These are phyloP conservation scores for Marasmius oreades DNA, from an alignment of 1,284 basidiomycete genomes.

Conservation along the genomic window DNA sequence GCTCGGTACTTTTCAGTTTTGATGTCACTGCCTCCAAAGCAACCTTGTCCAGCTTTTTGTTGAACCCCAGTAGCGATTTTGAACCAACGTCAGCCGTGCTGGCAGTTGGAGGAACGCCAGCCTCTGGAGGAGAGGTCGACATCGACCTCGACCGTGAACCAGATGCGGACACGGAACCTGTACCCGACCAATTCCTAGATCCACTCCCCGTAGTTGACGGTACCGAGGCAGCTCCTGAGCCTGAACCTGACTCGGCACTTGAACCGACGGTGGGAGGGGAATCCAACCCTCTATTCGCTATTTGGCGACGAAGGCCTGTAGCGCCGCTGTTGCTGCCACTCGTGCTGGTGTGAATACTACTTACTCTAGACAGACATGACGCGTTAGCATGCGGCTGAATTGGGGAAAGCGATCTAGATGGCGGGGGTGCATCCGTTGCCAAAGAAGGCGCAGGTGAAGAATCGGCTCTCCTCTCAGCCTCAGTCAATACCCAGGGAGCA, in stretches of 20 bases:
- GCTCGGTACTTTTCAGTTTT: not conserved
- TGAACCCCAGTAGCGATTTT: not conserved
- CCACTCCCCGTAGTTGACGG: not conserved
- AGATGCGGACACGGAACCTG: constrained; percentile 1
- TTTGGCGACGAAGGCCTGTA: not conserved
- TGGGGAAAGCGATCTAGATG: constrained; percentile 10
- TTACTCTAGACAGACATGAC: not conserved
- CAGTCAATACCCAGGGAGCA: not conserved
- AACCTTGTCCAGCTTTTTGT: constrained; percentile 4
- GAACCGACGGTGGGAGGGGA: not conserved
- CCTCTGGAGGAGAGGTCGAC: not conserved
- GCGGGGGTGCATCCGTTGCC: not conserved
- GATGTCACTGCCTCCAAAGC: not conserved
- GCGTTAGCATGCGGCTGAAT: not conserved
- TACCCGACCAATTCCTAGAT: not conserved
- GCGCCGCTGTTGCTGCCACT: not conserved
- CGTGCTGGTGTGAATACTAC: not conserved
- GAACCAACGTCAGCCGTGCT: not conserved
- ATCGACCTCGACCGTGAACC: constrained; percentile 7
- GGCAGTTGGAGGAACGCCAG: constrained; percentile 2
- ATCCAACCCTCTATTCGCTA: not conserved
- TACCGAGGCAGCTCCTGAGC: not conserved
- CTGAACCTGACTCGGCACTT: not conserved
- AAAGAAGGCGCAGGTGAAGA: constrained; percentile 3
- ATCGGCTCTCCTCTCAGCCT: not conserved